phyloP scores from a whole-genome alignment of 345 rosid genomes.

The Angophora floribunda region DNA sequence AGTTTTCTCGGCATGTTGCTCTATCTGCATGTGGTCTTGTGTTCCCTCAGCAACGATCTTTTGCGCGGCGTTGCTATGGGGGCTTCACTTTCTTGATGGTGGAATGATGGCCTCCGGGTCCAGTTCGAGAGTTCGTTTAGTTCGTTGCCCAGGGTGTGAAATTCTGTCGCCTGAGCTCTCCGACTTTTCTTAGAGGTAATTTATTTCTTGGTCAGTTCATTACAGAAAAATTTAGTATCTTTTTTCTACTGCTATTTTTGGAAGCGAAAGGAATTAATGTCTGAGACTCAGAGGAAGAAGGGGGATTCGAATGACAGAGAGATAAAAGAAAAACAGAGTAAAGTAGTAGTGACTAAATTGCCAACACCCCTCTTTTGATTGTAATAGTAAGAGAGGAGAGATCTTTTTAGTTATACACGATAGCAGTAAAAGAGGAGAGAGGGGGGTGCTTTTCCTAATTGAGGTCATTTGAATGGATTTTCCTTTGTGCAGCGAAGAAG shows the following conservation, averaged over 20 bases:
- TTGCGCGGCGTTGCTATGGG: background rate
- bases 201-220: background rate
- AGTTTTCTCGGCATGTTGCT: background rate
- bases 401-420: background rate
- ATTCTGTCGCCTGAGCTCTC: slow-evolving; percentile 70
- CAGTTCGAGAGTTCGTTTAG: slow-evolving; percentile 48
- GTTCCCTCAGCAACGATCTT: background rate
- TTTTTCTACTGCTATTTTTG: background rate
- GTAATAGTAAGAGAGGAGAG: background rate
- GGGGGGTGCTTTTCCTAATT: background rate
- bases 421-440: no score
- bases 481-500: background rate
- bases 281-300: background rate
- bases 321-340: background rate
- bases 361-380: background rate
- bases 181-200: slow-evolving; percentile 76
- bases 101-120: slow-evolving; percentile 34
- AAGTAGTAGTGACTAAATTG: background rate
- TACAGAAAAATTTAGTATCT: background rate
- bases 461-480: background rate
- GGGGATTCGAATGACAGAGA: background rate
- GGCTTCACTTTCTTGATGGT: no score
- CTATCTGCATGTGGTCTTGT: no score
- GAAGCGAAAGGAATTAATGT: background rate
- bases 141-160: slow-evolving; percentile 85